Evolutionary conservation across 202 grass and related monocot species (phyloP), one percentile per base, ranked within the genome.

Genomic region (Elaeis oleifera): DNA sequence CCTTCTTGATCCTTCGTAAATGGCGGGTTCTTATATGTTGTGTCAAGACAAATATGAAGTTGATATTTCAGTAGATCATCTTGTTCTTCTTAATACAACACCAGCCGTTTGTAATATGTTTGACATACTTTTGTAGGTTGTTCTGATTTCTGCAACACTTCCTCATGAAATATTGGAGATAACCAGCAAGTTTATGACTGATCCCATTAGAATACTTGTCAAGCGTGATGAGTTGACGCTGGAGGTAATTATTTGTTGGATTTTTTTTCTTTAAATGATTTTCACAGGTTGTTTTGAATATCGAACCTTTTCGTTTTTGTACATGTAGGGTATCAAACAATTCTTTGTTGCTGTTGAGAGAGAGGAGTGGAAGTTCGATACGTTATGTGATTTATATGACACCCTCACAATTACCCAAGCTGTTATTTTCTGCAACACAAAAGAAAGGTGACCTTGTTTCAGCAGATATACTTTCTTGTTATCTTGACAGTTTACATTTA

Each of bases 351-450:
- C 94, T 83, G 94, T 97, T 71, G 94, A 97, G 79, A 97, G 84
- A 54, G 94, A 97, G 58, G 94, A 97, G 72, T 97, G 94, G 94
- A 97, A 97, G 74, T 92, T 97, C 70, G 94, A 97, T 74, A 97
- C 94, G 1, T 66, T 97, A 13, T 97, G 94, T 14, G 94, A 97
- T 79, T 83, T 97, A 61, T 97, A 92, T 70, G 92, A 97, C 74
- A 97, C 92, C 4, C 60, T 97, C 4, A 97, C 92, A 49, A 91
- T 97, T 58, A 97, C 92, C n/a, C 92, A 97, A 79, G 92, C 92
- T 71, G 92, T 97, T 68, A 97, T 97, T 58, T 97, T 97, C 82
- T 97, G 94, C 72, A 97, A 97, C 36, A 97, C 88, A 6, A 97
- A 67, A 76, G 94, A 81, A 97, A 92, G 94, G 94, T 92, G 79